phyloP scores from a whole-genome alignment of 2,329 filamentous ascomycete genomes.

The Aspergillus versicolor region DNA sequence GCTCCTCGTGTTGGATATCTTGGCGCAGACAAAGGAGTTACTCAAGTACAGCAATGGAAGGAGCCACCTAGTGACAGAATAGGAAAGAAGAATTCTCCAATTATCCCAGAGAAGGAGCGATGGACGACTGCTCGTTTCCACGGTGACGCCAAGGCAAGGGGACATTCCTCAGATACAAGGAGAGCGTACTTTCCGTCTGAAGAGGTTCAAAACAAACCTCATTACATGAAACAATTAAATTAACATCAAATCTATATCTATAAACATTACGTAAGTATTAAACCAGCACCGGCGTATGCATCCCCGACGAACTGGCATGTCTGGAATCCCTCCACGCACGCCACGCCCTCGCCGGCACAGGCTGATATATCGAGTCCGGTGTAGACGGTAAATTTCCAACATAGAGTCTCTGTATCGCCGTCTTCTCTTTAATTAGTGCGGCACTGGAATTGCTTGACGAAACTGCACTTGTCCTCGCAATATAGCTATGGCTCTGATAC shows the following conservation, averaged over 20 bases:
- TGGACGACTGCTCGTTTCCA: too few species aligned
- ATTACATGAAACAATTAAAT: too few species aligned
- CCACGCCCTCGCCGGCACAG: not conserved
- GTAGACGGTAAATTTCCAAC: not conserved
- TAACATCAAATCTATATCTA: too few species aligned
- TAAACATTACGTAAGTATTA: too few species aligned
- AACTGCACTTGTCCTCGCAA: conserved; percentile 7
- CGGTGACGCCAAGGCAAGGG: too few species aligned
- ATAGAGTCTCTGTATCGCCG: not conserved
- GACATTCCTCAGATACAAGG: too few species aligned
- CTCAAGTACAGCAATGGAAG: too few species aligned
- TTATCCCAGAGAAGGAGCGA: too few species aligned
- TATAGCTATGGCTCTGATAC: conserved; percentile 18
- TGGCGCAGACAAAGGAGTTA: not conserved
- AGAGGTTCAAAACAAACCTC: too few species aligned
- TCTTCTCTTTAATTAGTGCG: not conserved
- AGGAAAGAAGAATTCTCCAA: accelerated
- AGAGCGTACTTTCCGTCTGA: too few species aligned
- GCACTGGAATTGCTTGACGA: conserved; percentile 6
- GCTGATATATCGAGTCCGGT: conserved; percentile 1
- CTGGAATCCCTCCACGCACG: conserved; percentile 1
- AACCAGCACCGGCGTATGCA: not conserved
- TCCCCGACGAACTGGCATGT: not conserved
- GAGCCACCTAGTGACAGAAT: accelerated
- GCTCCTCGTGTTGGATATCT: not conserved